Base-by-base conservation (phyloP, 2,329 filamentous ascomycete species). In the Aspergillus unguis region DNA sequence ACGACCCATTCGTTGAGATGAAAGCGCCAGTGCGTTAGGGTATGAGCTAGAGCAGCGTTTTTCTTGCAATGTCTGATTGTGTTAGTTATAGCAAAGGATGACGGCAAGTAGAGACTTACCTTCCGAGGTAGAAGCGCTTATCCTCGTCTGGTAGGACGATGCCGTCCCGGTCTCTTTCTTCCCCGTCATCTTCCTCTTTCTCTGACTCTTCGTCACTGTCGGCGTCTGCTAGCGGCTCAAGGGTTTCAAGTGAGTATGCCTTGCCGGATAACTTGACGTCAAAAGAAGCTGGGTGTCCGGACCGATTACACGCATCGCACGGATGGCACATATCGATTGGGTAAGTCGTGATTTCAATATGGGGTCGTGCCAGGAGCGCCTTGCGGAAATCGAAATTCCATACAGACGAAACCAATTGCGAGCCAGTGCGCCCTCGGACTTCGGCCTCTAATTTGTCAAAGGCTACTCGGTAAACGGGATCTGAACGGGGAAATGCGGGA, bases 401-500 rank as follows among this genome's bases (percentile, higher is more conserved):
- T 2, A 79, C 83, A 0, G 87, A 77, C 3, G 87, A 92, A 2
- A 82, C 79, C 54, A 88, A 87, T 62, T 90, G 89, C 4, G 85
- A 90, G 3, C 79, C 80, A 0, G 85, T 84, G 2, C 88, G 79
- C 0, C 83, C 86, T 36, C 75, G 77, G 10, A 88, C 82, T 65
- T 91, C 86, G 58, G 88, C 83, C 58, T 89, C 81, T 0, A 92
- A 75, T 63, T 89, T 90, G 44, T 74, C 73, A 75, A 90, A 91
- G 0, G 87, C 84, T 27, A 87, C 76, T 9, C 72, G 63, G 67
- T 90, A 94, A 9, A 90, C 73, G 6, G 81, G 76, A 54, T 88
- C 82, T 4, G 80, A 72, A 17, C 79, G 78, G 8, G 80, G 73
- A 62, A 91, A 92, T 0, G 77, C 82, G 0, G 87, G 88, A 59